phyloP scores from a whole-genome alignment of 2,329 filamentous ascomycete genomes.

The Aspergillus sp. region DNA sequence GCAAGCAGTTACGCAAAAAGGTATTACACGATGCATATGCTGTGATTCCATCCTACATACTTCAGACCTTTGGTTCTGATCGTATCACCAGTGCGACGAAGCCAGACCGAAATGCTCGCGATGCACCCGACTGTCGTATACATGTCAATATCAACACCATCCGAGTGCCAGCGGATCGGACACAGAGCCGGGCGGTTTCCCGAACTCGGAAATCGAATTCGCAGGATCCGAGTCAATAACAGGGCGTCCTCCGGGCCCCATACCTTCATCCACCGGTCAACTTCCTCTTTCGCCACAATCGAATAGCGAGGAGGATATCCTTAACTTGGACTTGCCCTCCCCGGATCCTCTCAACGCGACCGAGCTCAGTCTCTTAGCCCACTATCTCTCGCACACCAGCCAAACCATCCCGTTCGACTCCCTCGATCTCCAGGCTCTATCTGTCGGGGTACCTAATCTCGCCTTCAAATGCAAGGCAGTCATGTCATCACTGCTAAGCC shows the following conservation, averaged over 20 bases:
- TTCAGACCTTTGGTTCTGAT: constrained; percentile 12
- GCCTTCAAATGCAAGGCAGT: constrained; percentile 44
- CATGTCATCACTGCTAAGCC: constrained; percentile 47
- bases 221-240: background rate
- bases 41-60: background rate
- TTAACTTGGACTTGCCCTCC: background rate
- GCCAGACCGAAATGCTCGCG: constrained; percentile 35
- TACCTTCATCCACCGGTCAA: constrained; percentile 8
- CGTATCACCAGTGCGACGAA: constrained; percentile 38
- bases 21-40: constrained; percentile 19
- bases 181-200: background rate
- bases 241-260: constrained; percentile 8
- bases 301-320: background rate
- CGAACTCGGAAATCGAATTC: background rate
- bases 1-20: constrained; percentile 41
- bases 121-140: constrained; percentile 34
- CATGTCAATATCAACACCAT: constrained; percentile 32
- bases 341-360: constrained; percentile 17
- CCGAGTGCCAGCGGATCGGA: constrained; percentile 9
- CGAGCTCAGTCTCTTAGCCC: constrained; percentile 44
- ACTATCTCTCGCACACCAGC: constrained; percentile 49
- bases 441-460: constrained; percentile 47
- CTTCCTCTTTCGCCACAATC: constrained; percentile 1
- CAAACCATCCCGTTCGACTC: constrained; percentile 39
- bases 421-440: constrained; percentile 44